Base-by-base conservation (phyloP, 1,139 yeast genomes). In the Lodderomyces jiufengensis region DNA sequence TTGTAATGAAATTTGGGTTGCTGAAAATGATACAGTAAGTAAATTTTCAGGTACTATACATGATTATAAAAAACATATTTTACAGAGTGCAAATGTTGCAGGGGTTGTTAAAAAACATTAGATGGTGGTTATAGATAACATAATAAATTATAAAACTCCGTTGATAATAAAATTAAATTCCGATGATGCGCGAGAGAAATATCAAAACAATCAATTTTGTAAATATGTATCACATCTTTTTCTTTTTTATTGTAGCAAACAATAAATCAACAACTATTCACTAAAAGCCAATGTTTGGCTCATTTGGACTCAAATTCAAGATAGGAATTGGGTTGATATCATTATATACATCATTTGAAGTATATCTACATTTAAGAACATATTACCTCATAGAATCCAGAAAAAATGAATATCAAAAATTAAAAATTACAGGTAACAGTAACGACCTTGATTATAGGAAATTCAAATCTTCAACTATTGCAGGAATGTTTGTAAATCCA, bases 1-100 rank as follows among this genome's bases (percentile, higher is more conserved):
- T 7, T 87, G 97, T 67, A 82, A 84, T 42, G 95, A 90, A 59
- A 85, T 92, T 45, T 92, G 97, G 97, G 94, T 88, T 29, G 83
- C 95, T 56, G 98, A 92, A 56, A 72, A 79, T 40, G 94, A 90
- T 41, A 70, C 80, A 1, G 96, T 90, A 22, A 70, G 66, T 50
- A 80, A 82, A 58, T 86, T 87, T 66, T 80, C 79, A 33, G 98
- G 98, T 50, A 67, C 75, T 40, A 92, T 92, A 49, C 77, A 80
- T 47, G 97, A 78, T 50, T 92, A 92, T 66, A 92, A 88, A 75
- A 84, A 84, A 63, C 86, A 86, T 51, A 90, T 90, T 49, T 70
- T 92, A 52, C 73, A 75, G 30, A 63, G 76, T 47, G 95, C 97
- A 4, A 84, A 80, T 53, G 75, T 73, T 26, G 75, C 87, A 3